Base-by-base conservation (phyloP, 257 asterid species). In the Knoxia roxburghii region DNA sequence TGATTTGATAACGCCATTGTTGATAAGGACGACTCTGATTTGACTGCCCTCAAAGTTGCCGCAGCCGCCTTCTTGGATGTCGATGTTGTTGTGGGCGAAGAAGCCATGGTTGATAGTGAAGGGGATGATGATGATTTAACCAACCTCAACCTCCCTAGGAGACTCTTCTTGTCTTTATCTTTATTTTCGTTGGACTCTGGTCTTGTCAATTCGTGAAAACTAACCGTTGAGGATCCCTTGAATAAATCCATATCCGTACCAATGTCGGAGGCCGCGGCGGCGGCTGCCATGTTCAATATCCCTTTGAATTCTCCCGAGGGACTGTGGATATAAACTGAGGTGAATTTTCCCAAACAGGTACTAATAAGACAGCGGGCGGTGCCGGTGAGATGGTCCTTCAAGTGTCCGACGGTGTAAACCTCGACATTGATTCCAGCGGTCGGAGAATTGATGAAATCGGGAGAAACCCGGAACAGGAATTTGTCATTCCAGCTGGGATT, bases 401-500 rank as follows among this genome's bases (percentile, higher is more conserved):
- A 14, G 39, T 7, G 30, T 18, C 61, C n/a, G 21, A 56, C 61
- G 21, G 37, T 18, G 61, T 56, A 56, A 5, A 56, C 18, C 40
- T 56, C 23, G 18, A 56, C 39, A 39, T 56, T 56, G 61, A 56
- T 9, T 1, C 61, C 39, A 10, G 61, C n/a, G 11, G 61, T 56
- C 14, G 61, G 7, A 39, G 39, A 26, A 39, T 5, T 20, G n/a
- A 56, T 3, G 40, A 27, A 56, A 7, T 56, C 61, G 21, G 61
- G n/a, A 15, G 61, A 56, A 35, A 56, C 21, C 9, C 18, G 61
- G 39, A 56, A 56, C 32, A 56, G 61, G n/a, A 56, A 56, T 12
- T 56, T 56, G 11, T 56, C 61, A 39, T 56, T 56, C 61, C 61
- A 56, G 37, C 39, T 56, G 9, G 61, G 61, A 11, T 56, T 56